Evolutionary conservation across 805 yeast species (phyloP), one percentile per base, ranked within the genome.

Genomic region (Hanseniaspora meyeri): DNA sequence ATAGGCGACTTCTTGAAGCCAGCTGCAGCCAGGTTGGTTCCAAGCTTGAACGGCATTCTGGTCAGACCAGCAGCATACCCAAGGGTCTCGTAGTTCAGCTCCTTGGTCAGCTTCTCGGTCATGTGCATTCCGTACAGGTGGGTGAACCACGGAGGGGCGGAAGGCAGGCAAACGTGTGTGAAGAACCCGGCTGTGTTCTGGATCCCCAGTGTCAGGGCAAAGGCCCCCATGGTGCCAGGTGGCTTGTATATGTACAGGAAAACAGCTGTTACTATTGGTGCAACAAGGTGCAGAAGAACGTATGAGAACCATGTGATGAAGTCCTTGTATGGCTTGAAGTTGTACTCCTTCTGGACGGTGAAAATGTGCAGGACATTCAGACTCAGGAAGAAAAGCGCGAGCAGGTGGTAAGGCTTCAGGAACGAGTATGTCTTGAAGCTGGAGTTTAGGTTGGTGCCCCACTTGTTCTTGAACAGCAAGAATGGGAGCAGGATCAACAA

Each of bases 101-200:
- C 70, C 14, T 16, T 46, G 2, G 34, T n/a, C n/a, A 53, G 29
- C 27, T 12, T 27, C 16, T 45, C 47, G 57, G 64, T 74, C 4
- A 61, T 61, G 34, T 50, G 51, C 24, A 76, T 74, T 3, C 87
- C 86, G 61, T 83, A 75, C 59, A 79, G 59, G 63, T 78, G 82
- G 49, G 81, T 77, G 65, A 81, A 83, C 83, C 87, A 81, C 3
- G 89, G 89, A 0, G 89, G 85, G 1, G 87, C 85, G 64, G 79
- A 82, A 29, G 90, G 90, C 65, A 82, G 72, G 6, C 74, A 49
- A 39, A 83, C 64, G 65, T 82, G 87, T 2, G 87, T 83, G 40
- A 74, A 42, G 0, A 81, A 81, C 27, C 86, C 85, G 1, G 72
- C 66, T 12, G 81, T 72, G 61, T 81, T 83, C 64, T 81, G 87